These are phyloP conservation scores for Colletotrichum shisoi DNA, from an alignment of 2,329 filamentous ascomycete species.

Conservation along the genomic window DNA sequence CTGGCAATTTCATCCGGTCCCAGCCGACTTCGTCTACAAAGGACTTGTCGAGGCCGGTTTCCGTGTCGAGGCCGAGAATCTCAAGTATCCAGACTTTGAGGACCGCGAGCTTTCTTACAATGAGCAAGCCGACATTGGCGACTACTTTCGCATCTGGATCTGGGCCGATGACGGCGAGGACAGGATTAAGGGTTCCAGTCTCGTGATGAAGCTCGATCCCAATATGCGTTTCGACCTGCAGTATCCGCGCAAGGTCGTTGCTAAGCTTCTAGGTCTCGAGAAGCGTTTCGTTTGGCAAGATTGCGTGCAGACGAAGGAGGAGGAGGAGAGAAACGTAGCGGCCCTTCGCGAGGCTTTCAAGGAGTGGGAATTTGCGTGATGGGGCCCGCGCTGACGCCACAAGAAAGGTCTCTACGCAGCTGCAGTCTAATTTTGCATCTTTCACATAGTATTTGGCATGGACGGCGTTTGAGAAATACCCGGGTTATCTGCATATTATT, in stretches of 20 bases:
- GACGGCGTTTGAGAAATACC: conserved; percentile 36
- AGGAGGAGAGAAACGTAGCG: conserved; percentile 80
- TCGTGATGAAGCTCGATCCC: conserved; percentile 77
- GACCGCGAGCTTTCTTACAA: conserved; percentile 60
- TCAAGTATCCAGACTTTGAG: conserved; percentile 61
- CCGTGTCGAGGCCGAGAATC: conserved; percentile 84
- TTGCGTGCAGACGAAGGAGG: conserved; percentile 76
- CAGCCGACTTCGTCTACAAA: conserved; percentile 70
- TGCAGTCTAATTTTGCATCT: conserved; percentile 16
- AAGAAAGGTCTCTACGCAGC: neutral
- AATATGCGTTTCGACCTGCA: conserved; percentile 86
- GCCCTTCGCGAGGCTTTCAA: conserved; percentile 84
- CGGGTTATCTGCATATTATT: conserved; percentile 31
- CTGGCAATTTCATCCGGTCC: conserved; percentile 89
- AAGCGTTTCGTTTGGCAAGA: conserved; percentile 84
- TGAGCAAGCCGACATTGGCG: conserved; percentile 57
- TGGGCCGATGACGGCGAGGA: conserved; percentile 69
- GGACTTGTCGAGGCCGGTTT: conserved; percentile 89
- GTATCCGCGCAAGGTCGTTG: conserved; percentile 86
- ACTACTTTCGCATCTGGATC: conserved; percentile 86
- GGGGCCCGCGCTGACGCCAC: too few relatives aligned
- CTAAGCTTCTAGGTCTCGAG: conserved; percentile 84
- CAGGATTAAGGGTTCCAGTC: conserved; percentile 68
- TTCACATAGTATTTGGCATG: conserved; percentile 27
- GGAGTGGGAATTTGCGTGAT: conserved; percentile 80